Evolutionary conservation across 1,284 basidiomycete species (phyloP).

Genomic region (Anthracocystis panici-leucophaei): DNA sequence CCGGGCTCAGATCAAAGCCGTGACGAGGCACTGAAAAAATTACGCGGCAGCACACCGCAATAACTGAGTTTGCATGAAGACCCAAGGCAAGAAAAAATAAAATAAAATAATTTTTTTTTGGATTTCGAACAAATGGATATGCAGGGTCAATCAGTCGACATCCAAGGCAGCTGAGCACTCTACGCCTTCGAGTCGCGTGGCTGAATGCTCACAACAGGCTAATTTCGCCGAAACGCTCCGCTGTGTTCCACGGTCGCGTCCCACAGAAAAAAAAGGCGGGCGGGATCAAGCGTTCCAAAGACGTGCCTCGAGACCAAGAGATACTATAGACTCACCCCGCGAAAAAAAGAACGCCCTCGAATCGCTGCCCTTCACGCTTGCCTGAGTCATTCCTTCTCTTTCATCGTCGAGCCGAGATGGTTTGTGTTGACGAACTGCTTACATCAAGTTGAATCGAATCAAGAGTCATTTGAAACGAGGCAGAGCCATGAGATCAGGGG

Average conservation of each 20-base stretch:
- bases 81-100: neutral
- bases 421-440: no score
- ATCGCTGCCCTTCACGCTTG: no score
- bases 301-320: neutral
- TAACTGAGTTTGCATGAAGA: neutral
- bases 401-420: no score
- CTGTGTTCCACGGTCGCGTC: neutral
- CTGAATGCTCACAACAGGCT: neutral
- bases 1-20: conserved; percentile 20
- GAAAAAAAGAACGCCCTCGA: neutral
- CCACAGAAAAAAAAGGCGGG: conserved; percentile 5
- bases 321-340: neutral
- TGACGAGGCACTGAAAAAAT: conserved; percentile 4
- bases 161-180: conserved; percentile 1
- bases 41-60: neutral
- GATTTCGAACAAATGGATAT: neutral
- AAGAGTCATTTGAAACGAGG: no score
- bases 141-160: conserved; percentile 8
- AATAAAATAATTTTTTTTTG: neutral
- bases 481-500: no score
- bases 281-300: conserved; percentile 8
- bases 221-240: neutral
- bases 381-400: no score
- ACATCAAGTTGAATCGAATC: no score
- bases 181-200: conserved; percentile 10